phyloP scores from a whole-genome alignment of 768 basidiomycete genomes.

The Boletus pseudopeckii region DNA sequence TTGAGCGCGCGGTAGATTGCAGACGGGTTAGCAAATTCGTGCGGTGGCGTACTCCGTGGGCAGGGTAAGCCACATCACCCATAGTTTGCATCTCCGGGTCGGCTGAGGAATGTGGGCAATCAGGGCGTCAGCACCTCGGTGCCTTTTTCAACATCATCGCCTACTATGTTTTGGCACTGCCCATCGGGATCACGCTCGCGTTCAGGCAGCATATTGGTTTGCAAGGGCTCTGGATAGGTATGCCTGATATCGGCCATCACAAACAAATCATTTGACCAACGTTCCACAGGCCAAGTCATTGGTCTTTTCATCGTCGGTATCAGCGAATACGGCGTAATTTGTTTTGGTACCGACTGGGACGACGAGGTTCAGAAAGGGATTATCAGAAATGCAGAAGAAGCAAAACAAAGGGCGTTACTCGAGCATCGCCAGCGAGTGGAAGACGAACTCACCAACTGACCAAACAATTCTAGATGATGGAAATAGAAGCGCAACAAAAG shows the following conservation, averaged over 20 bases:
- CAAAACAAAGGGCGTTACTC: constrained; percentile 26
- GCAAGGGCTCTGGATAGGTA: constrained; percentile 52
- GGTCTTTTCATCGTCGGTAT: constrained; percentile 70
- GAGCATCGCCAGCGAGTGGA: constrained; percentile 18
- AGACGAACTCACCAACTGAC: constrained; percentile 18
- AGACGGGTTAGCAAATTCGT: constrained; percentile 51
- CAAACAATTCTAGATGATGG: background rate
- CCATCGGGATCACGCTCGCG: constrained; percentile 50
- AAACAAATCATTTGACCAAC: constrained; percentile 7
- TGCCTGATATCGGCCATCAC: background rate
- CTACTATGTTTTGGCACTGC: constrained; percentile 53
- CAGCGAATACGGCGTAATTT: constrained; percentile 62
- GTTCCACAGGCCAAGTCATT: constrained; percentile 59
- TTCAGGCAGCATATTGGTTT: constrained; percentile 44
- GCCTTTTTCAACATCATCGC: constrained; percentile 71
- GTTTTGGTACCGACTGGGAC: constrained; percentile 50
- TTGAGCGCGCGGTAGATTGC: constrained; percentile 36
- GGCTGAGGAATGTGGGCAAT: constrained; percentile 4
- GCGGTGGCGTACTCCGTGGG: constrained; percentile 48
- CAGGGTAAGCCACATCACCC: constrained; percentile 32
- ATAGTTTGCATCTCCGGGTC: too few relatives aligned
- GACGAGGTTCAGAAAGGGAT: constrained; percentile 42
- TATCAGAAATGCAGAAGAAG: constrained; percentile 33
- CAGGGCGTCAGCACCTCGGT: constrained; percentile 63
- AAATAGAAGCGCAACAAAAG: background rate